Conservation (phyloP, 176 grass and related monocot genomes). For the Echinochloa phyllopogon region DNA sequence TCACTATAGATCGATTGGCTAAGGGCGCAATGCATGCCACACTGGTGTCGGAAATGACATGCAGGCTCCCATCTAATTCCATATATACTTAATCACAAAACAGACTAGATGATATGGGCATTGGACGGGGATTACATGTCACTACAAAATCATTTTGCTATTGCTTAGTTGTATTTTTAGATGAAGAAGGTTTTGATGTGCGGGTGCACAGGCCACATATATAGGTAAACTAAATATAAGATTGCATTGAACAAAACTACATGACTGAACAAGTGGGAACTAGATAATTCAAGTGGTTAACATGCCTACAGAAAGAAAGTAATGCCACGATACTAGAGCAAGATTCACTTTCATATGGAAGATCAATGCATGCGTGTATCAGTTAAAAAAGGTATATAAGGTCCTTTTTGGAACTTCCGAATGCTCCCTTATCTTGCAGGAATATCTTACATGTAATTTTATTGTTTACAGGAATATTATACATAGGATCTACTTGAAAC, state of each 20-base stretch:
- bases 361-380: background rate
- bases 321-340: background rate
- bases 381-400: background rate
- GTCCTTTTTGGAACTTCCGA: background rate
- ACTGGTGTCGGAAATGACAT: background rate
- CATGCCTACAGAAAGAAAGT: background rate
- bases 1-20: background rate
- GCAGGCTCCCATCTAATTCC: background rate
- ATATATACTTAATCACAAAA: background rate
- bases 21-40: background rate
- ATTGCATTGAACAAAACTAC: background rate
- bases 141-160: background rate
- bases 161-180: background rate
- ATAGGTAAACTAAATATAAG: background rate
- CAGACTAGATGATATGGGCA: background rate
- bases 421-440: background rate
- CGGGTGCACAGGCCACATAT: background rate
- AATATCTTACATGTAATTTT: background rate
- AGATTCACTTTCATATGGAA: background rate
- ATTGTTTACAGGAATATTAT: background rate
- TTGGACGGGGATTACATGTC: background rate
- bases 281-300: background rate
- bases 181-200: background rate
- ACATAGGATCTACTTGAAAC: background rate
- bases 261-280: background rate